Evolutionary conservation across 148 eudicot genomes (phyloP).

Genomic region (Rhododendron molle): DNA sequence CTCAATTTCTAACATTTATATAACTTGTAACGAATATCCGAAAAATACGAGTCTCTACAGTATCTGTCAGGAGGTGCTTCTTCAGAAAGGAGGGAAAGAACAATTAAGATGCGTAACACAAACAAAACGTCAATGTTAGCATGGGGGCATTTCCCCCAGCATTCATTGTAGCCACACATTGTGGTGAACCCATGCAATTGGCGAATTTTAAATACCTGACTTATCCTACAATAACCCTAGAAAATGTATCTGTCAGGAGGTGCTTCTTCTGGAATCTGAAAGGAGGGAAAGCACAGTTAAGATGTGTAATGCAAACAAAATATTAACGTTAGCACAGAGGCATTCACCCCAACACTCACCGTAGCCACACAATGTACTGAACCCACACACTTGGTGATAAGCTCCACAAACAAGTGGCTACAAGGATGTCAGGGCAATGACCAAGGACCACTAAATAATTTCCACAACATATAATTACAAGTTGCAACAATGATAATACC

Average conservation of each 20-base stretch:
- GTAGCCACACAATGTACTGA: background rate
- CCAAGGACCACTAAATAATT: background rate
- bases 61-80: slow-evolving; percentile 38
- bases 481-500: background rate
- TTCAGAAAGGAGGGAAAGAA: slow-evolving; percentile 21
- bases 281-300: background rate
- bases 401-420: background rate
- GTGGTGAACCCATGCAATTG: background rate
- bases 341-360: background rate
- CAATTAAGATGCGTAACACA: background rate
- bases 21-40: too few relatives aligned
- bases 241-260: slow-evolving; percentile 33
- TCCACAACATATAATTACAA: background rate
- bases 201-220: background rate
- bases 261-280: slow-evolving; percentile 43
- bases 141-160: background rate
- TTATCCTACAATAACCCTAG: slow-evolving; percentile 6
- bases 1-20: too few relatives aligned
- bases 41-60: too few relatives aligned
- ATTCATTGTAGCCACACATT: background rate
- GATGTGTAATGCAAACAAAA: background rate
- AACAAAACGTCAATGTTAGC: background rate
- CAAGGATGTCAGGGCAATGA: background rate
- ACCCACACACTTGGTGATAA: background rate
- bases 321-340: background rate